phyloP scores from a whole-genome alignment of 352 stramenopile species.

The Pseudoperonospora humuli region DNA sequence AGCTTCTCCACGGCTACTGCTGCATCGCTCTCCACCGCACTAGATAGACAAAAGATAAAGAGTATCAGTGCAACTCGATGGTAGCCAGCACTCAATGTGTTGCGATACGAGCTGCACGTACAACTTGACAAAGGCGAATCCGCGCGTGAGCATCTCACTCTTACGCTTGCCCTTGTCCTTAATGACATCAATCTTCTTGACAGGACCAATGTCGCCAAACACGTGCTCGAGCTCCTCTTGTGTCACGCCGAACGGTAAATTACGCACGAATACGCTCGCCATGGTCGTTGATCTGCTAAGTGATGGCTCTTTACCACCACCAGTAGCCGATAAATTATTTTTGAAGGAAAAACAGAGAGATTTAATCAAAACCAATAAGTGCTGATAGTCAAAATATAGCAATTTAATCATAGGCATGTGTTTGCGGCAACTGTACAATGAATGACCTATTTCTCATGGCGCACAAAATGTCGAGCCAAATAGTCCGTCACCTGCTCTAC shows the following conservation, averaged over 20 bases:
- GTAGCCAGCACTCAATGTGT: neutral
- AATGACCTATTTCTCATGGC: too few species aligned
- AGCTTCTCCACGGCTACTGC: constrained; percentile 64
- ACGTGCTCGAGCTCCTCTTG: constrained; percentile 79
- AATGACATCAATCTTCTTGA: constrained; percentile 85
- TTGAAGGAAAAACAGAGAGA: too few species aligned
- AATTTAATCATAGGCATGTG: too few species aligned
- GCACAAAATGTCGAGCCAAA: too few species aligned
- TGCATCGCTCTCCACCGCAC: constrained; percentile 66
- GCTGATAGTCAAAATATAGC: too few species aligned
- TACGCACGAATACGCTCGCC: constrained; percentile 78
- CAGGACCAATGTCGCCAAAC: constrained; percentile 73
- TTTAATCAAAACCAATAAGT: too few species aligned
- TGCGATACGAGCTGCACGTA: constrained; percentile 50
- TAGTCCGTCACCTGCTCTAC: too few species aligned
- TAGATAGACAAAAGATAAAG: constrained; percentile 14
- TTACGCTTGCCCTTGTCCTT: constrained; percentile 85
- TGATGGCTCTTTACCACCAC: constrained; percentile 17
- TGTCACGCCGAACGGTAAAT: constrained; percentile 80
- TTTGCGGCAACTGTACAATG: too few species aligned
- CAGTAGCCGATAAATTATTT: constrained; percentile 4
- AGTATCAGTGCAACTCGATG: neutral
- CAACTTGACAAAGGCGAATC: constrained; percentile 84
- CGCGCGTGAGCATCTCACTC: constrained; percentile 69
- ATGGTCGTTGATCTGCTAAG: constrained; percentile 18